Evolutionary conservation across 2,329 filamentous ascomycete genomes (phyloP).

Genomic region (Rutstroemia sp.): DNA sequence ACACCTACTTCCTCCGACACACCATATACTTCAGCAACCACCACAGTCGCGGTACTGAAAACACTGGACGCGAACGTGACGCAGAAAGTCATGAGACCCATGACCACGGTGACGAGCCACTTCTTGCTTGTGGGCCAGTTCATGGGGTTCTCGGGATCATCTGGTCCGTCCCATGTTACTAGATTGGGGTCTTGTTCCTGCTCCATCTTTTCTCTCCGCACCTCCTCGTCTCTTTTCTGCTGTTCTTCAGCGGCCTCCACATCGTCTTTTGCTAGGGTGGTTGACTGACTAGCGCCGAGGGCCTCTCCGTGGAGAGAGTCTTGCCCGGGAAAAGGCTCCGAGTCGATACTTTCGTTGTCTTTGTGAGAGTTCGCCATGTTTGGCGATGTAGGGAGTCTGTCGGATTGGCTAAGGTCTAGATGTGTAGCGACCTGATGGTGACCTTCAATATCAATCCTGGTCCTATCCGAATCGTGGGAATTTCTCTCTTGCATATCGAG

Average conservation of each 20-base stretch:
- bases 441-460: not conserved
- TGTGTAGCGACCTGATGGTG: not conserved
- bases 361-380: not conserved
- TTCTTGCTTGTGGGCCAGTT: conserved; percentile 22
- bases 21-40: conserved; percentile 15
- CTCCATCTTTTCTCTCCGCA: not conserved
- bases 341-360: conserved; percentile 1
- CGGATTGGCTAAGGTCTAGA: not conserved
- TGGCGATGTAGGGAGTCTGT: not conserved
- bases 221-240: not conserved
- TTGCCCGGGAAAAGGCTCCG: not conserved
- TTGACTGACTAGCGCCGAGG: not conserved
- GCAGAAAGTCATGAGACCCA: conserved; percentile 28
- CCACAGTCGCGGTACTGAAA: conserved; percentile 21
- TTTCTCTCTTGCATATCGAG: not conserved
- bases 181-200: conserved; percentile 9
- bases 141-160: conserved; percentile 11
- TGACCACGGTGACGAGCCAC: conserved; percentile 20
- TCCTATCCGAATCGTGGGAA: not conserved
- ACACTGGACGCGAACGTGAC: conserved; percentile 30
- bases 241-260: not conserved
- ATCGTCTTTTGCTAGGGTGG: not conserved
- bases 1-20: conserved; percentile 40
- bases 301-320: not conserved
- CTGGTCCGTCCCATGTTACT: conserved; percentile 11